Base-by-base conservation (phyloP, 2,329 filamentous ascomycete species). In the Aspergillus sp. region DNA sequence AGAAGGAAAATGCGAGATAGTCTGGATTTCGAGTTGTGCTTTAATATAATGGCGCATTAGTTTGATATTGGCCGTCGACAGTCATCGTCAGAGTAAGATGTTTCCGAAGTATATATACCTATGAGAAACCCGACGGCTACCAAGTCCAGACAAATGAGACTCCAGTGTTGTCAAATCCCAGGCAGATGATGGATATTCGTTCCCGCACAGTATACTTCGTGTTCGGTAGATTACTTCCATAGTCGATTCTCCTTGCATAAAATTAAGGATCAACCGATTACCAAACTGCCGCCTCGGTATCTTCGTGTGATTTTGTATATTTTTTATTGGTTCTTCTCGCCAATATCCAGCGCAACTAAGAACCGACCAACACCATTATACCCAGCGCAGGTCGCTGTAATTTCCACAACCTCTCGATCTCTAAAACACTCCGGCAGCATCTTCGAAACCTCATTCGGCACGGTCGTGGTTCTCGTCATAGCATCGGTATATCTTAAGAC, bases 361-460 rank as follows among this genome's bases (percentile, higher is more conserved):
- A 96, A 93, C 30, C 91, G 83, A 71, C 89, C 92, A 15, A 96
- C 90, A 69, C 89, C 93, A 71, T 96, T 96, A 72, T 96, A 96
- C 54, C 85, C 86, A 12, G 89, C 89, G 55, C 91, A 83, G 20
- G 89, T 93, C 32, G 89, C 85, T 44, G 89, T 93, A 61, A 95
- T 82, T 78, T 96, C 91, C 13, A 96, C 89, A 50, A 93, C 80
- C 75, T 93, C 89, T 67, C 83, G 80, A 60, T 93, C 88, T 22
- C 70, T 80, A 64, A 93, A 92, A 36, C 81, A 68, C 12, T 62
- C 71, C 75, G 82, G 88, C 62, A 96, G 63, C 64, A 77, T 75
- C 30, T 71, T 83, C 75, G 93, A 93, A 1, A 89, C 83, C 57
- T 78, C 82, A 48, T 95, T 88, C 12, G 78, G 74, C 6, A 96